Evolutionary conservation across 75 land plant genomes (phyloP).

Genomic region (Cryptomeria japonica): DNA sequence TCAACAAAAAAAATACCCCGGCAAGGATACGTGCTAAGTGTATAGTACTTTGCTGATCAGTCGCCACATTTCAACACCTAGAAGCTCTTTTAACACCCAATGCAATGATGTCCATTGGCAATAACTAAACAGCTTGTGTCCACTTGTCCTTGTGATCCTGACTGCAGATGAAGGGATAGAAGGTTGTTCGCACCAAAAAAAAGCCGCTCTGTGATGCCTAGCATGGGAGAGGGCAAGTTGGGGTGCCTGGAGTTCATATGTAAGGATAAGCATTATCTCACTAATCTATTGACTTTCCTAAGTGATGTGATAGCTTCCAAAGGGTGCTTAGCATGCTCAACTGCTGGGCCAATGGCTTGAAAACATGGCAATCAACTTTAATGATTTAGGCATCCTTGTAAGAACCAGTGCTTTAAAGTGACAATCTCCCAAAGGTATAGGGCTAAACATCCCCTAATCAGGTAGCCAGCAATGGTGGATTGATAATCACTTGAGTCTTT

Average conservation of each 20-base stretch:
- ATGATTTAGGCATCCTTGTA: neutral
- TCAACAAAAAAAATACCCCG: too few relatives aligned
- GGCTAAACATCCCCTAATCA: too few relatives aligned
- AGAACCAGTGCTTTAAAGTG: too few relatives aligned
- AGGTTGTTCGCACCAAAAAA: neutral
- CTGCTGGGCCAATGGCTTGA: neutral
- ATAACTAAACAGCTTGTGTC: neutral
- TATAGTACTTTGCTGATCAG: too few relatives aligned
- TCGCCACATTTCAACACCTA: too few relatives aligned
- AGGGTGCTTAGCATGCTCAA: too few relatives aligned
- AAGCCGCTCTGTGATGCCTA: neutral
- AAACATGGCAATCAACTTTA: neutral
- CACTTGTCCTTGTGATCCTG: neutral
- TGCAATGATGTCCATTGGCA: neutral
- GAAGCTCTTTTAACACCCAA: neutral
- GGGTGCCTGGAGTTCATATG: neutral
- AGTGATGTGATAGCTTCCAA: too few relatives aligned
- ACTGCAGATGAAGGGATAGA: neutral
- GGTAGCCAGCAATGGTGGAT: too few relatives aligned
- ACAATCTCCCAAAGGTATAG: too few relatives aligned
- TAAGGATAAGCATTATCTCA: neutral
- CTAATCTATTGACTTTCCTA: too few relatives aligned
- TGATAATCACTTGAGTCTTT: too few relatives aligned
- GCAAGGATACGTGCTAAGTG: too few relatives aligned
- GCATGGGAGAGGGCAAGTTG: neutral